A percentile compares a stretch with the other conserved stretches of the same genome.
phyloP scores from a whole-genome alignment of 352 stramenopile genomes.

The Ophiocytium majus region DNA sequence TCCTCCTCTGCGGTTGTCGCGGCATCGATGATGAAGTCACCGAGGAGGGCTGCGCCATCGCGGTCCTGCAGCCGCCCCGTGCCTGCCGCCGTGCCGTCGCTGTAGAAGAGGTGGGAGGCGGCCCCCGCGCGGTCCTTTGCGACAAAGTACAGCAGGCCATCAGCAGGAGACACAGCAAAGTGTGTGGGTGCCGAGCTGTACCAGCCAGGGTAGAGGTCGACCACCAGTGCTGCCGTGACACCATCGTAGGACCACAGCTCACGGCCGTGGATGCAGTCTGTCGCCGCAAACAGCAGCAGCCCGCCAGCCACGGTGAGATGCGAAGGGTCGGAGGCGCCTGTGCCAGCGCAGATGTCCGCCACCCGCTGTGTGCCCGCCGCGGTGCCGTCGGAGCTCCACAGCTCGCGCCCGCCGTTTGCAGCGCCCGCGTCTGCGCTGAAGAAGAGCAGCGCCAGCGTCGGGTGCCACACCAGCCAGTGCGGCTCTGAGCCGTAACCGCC shows the following conservation, averaged over 20 bases:
- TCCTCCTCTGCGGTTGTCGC: constrained; percentile 21
- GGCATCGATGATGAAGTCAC: constrained; percentile 56
- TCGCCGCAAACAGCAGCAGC: constrained; percentile 72
- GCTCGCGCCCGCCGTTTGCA: constrained; percentile 60
- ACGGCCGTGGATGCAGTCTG: constrained; percentile 71
- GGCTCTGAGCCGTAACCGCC: constrained; percentile 65
- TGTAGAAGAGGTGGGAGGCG: background rate
- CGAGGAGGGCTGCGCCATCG: constrained; percentile 54
- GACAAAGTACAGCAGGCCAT: constrained; percentile 60
- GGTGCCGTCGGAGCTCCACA: constrained; percentile 67
- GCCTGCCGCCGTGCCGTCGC: constrained; percentile 29
- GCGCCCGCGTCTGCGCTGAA: constrained; percentile 58
- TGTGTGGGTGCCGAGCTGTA: constrained; percentile 63
- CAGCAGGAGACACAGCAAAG: constrained; percentile 61
- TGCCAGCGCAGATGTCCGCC: constrained; percentile 63
- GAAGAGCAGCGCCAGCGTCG: constrained; percentile 49
- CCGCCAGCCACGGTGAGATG: constrained; percentile 60
- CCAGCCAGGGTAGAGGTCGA: constrained; percentile 65
- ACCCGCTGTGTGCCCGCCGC: constrained; percentile 61
- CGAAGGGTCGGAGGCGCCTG: constrained; percentile 61
- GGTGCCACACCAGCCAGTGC: constrained; percentile 61
- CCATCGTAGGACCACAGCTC: constrained; percentile 77
- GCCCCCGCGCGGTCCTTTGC: constrained; percentile 49
- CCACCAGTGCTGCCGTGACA: constrained; percentile 64
- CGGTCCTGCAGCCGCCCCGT: constrained; percentile 1